Evolutionary conservation across 345 rosid species (phyloP), one percentile per base, ranked within the genome.

Genomic region (Hypericum perforatum): DNA sequence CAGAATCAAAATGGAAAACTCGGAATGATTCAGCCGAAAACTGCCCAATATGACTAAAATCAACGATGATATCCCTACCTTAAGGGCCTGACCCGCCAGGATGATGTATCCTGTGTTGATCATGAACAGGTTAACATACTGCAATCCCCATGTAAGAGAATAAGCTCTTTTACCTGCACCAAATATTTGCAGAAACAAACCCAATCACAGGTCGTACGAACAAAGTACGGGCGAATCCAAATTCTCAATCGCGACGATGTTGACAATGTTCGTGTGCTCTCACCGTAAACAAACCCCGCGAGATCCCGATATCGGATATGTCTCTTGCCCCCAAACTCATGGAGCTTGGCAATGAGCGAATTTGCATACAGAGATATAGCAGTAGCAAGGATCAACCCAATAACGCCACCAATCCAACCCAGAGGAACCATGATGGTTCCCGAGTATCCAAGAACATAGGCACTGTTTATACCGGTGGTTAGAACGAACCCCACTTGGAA

Each of bases 41-140:
- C 22, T 12, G 22, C 50, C 50, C 15, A 11, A 9, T 5, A 12
- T 11, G 22, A 46, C 15, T 15, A 15, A 46, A 10, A 16, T 46
- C n/a, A 10, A 6, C 44, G 39, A n/a, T 3, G 39, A 16, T 4
- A 14, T 11, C 22, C 22, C 10, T 60, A 60, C 67, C 73, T 67
- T 64, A 11, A 72, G 67, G 8, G 76, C 70, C 63, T 51, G 61
- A 7, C 63, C 76, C 14, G 66, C 73, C 0, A 72, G 70, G n/a
- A 72, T 63, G 43, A 64, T 67, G 16, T 63, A 72, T n/a, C 73
- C 76, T 45, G 54, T 46, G 64, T 68, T 72, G 15, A 13, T 15
- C 8, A 72, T 63, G 3, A 68, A 49, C 37, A 72, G 66, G 38
- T 60, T 49, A 39, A 54, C 16, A 45, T 52, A 60, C 56, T 72